Evolutionary conservation across 148 eudicot genomes (phyloP), one percentile per base, ranked within the genome.

Genomic region (Rhododendron molle): DNA sequence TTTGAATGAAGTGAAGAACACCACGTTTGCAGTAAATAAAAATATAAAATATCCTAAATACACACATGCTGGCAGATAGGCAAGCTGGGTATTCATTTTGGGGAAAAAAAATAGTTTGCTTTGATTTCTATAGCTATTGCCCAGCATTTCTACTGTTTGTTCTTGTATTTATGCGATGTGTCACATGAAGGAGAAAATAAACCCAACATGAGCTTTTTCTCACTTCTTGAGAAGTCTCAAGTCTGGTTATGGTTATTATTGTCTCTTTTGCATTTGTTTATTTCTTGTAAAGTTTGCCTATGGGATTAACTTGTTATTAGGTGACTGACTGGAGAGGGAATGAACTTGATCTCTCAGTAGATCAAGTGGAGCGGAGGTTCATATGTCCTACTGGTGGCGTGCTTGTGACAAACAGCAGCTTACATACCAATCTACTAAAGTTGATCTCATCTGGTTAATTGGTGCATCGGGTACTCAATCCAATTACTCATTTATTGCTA

Each of bases 311-410:
- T 2, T 86, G 32, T 54, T 50, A 77, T 50, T 90, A 97, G 99
- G 98, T 97, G 78, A 92, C 93, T 72, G 99, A 97, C 87, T 97
- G 98, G 98, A 87, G 76, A 14, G 99, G 99, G 40, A 89, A 85
- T 83, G 82, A 92, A 81, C 93, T 97, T 74, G 93, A 97, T 90
- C 89, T 94, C 87, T 92, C 95, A 47, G 93, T 89, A 67, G 99
- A 97, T 92, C 89, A 93, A 81, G 84, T 38, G 23, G 94, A 91
- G 81, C 89, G 98, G 83, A 95, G 98, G 86, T 81, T 87, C 81
- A 83, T 97, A 82, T 92, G 72, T 85, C 99, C 99, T 83, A 90
- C 94, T 16, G 98, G 95, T 76, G 99, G 99, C 86, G 84, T 95
- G 76, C 92, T 96, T 78, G 99, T 92, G 67, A 84, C 98, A 69